Base-by-base conservation (phyloP, 768 basidiomycete species). In the Lactarius psammicola region DNA sequence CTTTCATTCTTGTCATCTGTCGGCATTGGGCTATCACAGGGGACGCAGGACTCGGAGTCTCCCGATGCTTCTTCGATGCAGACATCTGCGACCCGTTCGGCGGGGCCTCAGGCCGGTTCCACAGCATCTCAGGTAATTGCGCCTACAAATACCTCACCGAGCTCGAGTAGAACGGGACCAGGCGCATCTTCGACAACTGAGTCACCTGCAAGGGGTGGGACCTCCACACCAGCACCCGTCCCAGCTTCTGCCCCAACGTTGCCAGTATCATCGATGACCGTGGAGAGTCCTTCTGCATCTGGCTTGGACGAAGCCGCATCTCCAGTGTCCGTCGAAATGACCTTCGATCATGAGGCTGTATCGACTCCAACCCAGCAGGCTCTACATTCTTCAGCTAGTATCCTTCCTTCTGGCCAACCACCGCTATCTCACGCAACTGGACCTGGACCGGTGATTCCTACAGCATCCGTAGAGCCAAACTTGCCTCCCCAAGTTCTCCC, bases 1-100 rank as follows among this genome's bases (percentile, higher is more conserved):
- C 3, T 54, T 30, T 59, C 23, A 9, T 31, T 67, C 49, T 56
- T 67, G 20, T 63, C 57, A 5, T 63, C 66, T 11, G n/a, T 63
- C 10, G 61, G 57, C 26, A 2, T 67, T 38, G 28, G 33, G 13
- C 18, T 54, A 28, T 56, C 28, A n/a, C 23, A 31, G 4, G 26
- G 1, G 5, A 26, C 46, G 7, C 49, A 30, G 18, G 9, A 33
- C 23, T 15, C 17, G n/a, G 28, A 26, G 11, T 55, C 61, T 28
- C n/a, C 36, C 28, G 26, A 58, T 31, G 15, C 56, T 28, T 26
- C 56, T 28, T 26, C 49, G n/a, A 49, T 28, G 40, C 61, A 55
- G n/a, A 59, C 15, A 34, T 36, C 61, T 59, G 18, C 49, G 23
- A 2, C 42, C 18, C 33, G 18, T 13, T 36, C 56, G 13, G 23